Percentiles rank a stretch among this genome's conserved stretches.
These are phyloP conservation scores for Taiwanofungus camphoratus DNA, from an alignment of 1,284 basidiomycete species.

Conservation along the genomic window DNA sequence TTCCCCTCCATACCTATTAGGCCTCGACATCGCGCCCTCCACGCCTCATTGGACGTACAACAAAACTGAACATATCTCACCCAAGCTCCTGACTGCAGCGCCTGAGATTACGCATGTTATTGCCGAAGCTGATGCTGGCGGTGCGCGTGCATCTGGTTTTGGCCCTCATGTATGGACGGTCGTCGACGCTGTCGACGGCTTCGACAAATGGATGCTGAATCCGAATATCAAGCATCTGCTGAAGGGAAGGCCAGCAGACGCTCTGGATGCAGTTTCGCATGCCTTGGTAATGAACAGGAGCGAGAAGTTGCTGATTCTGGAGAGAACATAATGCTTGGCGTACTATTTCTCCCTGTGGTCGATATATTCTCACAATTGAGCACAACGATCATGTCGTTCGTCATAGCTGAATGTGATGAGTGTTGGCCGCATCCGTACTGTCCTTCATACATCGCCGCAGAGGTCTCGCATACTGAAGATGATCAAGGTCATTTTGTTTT, in stretches of 20 bases:
- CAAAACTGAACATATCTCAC: slow-evolving; percentile 66
- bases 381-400: too few relatives aligned
- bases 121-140: slow-evolving; percentile 31
- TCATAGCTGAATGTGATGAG: too few relatives aligned
- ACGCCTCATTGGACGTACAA: slow-evolving; percentile 59
- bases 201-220: slow-evolving; percentile 42
- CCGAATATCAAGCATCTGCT: slow-evolving; percentile 15
- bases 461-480: too few relatives aligned
- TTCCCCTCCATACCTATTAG: slow-evolving; percentile 41
- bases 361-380: too few relatives aligned
- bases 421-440: too few relatives aligned
- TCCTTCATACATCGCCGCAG: too few relatives aligned
- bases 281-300: slow-evolving; percentile 36
- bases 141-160: slow-evolving; percentile 9
- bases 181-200: slow-evolving; percentile 40
- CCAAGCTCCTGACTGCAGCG: slow-evolving; percentile 34
- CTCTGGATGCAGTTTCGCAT: slow-evolving; percentile 13
- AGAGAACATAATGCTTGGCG: slow-evolving; percentile 13
- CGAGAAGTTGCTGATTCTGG: slow-evolving; percentile 51
- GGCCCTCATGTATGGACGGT: slow-evolving; percentile 33
- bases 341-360: too few relatives aligned
- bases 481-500: too few relatives aligned
- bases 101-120: slow-evolving; percentile 57
- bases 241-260: slow-evolving; percentile 21
- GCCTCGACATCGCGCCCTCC: slow-evolving; percentile 15